Evolutionary conservation across 192 early-diverging fungal genomes (phyloP), one percentile per base, ranked within the genome.

Genomic region (Chytriomyces sp.): DNA sequence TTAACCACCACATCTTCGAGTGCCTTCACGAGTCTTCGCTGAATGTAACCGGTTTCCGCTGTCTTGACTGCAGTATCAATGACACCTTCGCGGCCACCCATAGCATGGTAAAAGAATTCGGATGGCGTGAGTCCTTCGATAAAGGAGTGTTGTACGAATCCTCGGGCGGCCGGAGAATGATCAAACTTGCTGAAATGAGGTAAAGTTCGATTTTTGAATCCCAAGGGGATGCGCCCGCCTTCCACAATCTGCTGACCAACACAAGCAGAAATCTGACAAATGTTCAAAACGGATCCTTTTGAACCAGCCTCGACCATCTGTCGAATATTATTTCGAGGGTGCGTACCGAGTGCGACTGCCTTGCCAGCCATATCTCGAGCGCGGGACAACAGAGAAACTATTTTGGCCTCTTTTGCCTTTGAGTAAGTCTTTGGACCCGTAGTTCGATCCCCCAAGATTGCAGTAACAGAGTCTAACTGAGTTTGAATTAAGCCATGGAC

Each of bases 21-120:
- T 11, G 96, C 96, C 88, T 89, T 48, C 45, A 67, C 26, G 49
- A 59, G 65, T 75, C 59, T 43, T 78, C 61, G 61, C 23, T 44
- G 46, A 53, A 47, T 53, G 61, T 48, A 79, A 10, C 98, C 98
- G 5, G 98, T 99, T 85, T 99, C 98, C 26, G 98, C 98, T 64
- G 98, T 99, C 79, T 99, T 99, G 81, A 99, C 98, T 62, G 98
- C 98, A 6, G 98, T 98, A 86, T 99, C 98, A 47, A 99, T 95
- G 67, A 99, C 87, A 84, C 98, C 98, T 91, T 99, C 98, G 85
- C 98, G 95, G 80, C 98, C 98, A 59, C 96, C 97, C 11, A 98
- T 93, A 68, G 97, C 98, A 85, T 99, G 98, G 90, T 98, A 99
- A 67, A 99, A 85, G 83, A 99, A 99, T 81, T 99, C 98, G 1